phyloP scores from a whole-genome alignment of 2,329 filamentous ascomycete species.

The Ophiostoma himal-ulmi region DNA sequence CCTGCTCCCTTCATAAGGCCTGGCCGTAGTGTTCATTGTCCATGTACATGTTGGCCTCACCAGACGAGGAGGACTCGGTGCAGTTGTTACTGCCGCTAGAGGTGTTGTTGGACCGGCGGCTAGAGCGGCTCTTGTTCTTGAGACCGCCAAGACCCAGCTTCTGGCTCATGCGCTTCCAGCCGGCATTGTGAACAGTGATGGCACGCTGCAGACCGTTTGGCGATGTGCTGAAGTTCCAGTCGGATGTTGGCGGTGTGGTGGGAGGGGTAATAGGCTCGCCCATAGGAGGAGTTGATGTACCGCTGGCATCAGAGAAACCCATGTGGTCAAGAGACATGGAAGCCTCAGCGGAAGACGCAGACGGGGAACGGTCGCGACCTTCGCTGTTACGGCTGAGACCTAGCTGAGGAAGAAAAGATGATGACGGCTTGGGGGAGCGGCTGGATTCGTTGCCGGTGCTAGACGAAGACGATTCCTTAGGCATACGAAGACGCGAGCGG shows the following conservation, averaged over 20 bases:
- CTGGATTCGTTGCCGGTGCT: slow-evolving; percentile 34
- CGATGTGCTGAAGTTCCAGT: slow-evolving; percentile 48
- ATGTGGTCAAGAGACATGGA: slow-evolving; percentile 39
- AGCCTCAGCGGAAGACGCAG: slow-evolving; percentile 41
- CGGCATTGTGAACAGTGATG: slow-evolving; percentile 49
- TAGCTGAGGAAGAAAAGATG: slow-evolving; percentile 40
- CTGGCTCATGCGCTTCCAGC: slow-evolving; percentile 60
- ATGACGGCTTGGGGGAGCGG: slow-evolving; percentile 41
- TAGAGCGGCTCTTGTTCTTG: slow-evolving; percentile 46
- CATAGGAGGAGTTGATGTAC: slow-evolving; percentile 49
- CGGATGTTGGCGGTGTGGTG: slow-evolving; percentile 61
- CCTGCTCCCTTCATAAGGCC: slow-evolving; percentile 53
- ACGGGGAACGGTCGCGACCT: slow-evolving; percentile 38
- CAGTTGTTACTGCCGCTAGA: slow-evolving; percentile 38
- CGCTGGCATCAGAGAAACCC: slow-evolving; percentile 59
- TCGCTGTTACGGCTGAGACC: slow-evolving; percentile 36
- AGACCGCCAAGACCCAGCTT: slow-evolving; percentile 47
- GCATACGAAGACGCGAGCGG: slow-evolving; percentile 37
- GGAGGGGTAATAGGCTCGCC: slow-evolving; percentile 68
- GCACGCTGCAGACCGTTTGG: slow-evolving; percentile 51
- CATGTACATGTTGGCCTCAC: slow-evolving; percentile 33
- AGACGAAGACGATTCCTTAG: slow-evolving; percentile 32
- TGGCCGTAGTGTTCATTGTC: slow-evolving; percentile 32
- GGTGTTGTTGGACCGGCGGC: slow-evolving; percentile 39
- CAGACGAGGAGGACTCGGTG: slow-evolving; percentile 19